Evolutionary conservation across 192 early-diverging fungal species (phyloP), one percentile per base, ranked within the genome.

Genomic region (Coemansia sp.): DNA sequence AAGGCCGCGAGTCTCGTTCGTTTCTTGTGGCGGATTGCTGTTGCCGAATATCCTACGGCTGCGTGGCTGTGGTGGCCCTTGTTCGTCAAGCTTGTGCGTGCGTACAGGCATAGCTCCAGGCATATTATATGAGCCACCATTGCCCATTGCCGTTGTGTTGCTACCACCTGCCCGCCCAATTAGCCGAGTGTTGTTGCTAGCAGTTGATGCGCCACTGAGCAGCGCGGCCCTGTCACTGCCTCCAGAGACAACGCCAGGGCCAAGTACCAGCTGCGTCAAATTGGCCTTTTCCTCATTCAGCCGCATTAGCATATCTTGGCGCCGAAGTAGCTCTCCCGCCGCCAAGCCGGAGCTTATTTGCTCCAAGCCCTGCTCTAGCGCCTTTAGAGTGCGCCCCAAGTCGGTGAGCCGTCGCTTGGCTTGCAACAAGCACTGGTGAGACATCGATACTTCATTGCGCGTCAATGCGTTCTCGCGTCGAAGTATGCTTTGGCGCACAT

Each of bases 341-440:
- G 90, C 86, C 37, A 82, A 59, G 6, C 48, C 34, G 3, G 64
- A 11, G 28, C 63, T 69, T 1, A 61, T 73, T 13, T 70, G 61
- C 46, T 85, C 74, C 35, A 80, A 76, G 10, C 84, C 83, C 50
- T 83, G 74, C 42, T 89, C 85, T 7, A 91, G 62, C 0, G 66
- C 73, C 66, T 84, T 73, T 38, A 74, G 74, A 1, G 77, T 77
- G 40, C 79, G 77, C 14, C 86, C 85, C 6, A 91, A 66, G 0
- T 75, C 83, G 0, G 79, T 72, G 21, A 95, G 60, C 10, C 82
- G 78, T 20, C 91, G 88, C 67, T 92, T 92, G 48, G 89, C 91
- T 73, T 91, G 90, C 6, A 91, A 76, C n/a, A 88, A 76, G 43
- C 89, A 88, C 59, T 90, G 89, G 66, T 95, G 94, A 2, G 90